These are phyloP conservation scores for Alternaria viburni DNA, from an alignment of 2,329 filamentous ascomycete species.

Conservation along the genomic window DNA sequence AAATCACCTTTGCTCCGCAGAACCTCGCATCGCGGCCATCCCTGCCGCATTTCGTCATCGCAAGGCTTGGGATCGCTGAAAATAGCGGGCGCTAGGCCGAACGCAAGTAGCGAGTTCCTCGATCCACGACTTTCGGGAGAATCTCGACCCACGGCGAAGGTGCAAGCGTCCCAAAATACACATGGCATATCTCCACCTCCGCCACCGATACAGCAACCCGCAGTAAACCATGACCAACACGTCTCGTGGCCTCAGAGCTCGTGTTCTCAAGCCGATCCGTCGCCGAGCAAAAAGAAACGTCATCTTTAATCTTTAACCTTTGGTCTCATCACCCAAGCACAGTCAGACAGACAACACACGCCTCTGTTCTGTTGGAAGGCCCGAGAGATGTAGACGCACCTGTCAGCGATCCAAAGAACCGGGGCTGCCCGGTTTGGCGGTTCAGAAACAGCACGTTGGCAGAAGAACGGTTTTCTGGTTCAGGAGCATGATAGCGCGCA, in stretches of 20 bases:
- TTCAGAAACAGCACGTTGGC: slow-evolving; percentile 1
- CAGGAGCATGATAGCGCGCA: slow-evolving; percentile 2
- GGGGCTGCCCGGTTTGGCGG: background rate
- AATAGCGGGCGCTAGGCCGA: background rate
- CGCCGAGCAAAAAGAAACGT: background rate
- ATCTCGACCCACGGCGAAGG: background rate
- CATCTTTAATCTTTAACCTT: background rate
- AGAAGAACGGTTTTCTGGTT: background rate
- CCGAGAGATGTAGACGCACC: background rate
- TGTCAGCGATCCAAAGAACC: background rate
- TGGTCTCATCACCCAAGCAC: background rate
- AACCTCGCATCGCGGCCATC: background rate
- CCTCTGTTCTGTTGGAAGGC: background rate
- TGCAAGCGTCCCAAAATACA: background rate
- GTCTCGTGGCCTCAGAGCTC: background rate
- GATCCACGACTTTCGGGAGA: background rate
- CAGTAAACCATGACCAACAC: background rate
- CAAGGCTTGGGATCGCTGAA: background rate
- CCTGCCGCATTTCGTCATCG: background rate
- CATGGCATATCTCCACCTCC: background rate
- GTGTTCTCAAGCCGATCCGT: background rate
- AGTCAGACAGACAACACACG: background rate
- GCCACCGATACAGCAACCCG: background rate
- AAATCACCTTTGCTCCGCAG: background rate
- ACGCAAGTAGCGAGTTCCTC: background rate